Evolutionary conservation across 139 green algal genomes (phyloP), one percentile per base, ranked within the genome.

Genomic region (Picochlorum sp.): DNA sequence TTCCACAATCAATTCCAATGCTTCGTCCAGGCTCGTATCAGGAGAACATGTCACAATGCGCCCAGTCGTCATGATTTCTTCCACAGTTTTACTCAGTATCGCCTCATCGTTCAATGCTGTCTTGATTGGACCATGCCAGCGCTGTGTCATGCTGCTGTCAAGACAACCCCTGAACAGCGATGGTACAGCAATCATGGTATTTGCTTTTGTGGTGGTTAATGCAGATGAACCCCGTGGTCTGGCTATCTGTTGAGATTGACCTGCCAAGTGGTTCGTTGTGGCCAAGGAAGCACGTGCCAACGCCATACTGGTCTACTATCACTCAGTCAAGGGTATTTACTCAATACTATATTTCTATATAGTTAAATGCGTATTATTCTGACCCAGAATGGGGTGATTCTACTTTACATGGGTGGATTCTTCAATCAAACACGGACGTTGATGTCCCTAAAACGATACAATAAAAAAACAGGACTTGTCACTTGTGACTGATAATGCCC

Each of bases 11-110:
- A 78, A 52, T 49, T 86, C 74, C 24, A 88, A 41, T 9, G 80
- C 82, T 65, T 76, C 60, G 45, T 88, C 81, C 14, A 87, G 71
- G 14, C 68, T 77, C 28, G 80, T 81, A n/a, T 83, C 68, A 26
- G 69, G 62, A 9, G 15, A 56, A 28, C 64, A 74, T 2, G 49
- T 75, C 44, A 61, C 72, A 2, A 87, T 45, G 4, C 18, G 34
- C 10, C 49, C 51, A 6, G 49, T 68, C 7, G 75, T 81, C 81
- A 87, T 87, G 6, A 83, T 71, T n/a, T 87, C 81, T 38, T 26
- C 66, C 6, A 84, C 71, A 11, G 51, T 59, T 34, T 59, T 9
- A 41, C 8, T 41, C 34, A 41, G 34, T 41, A 41, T 41, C 8
- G 34, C 34, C 34, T 41, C 34, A 41, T 41, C 34, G 30, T 45